These are phyloP conservation scores for Populus simonii DNA, from an alignment of 345 rosid species.

Conservation along the genomic window DNA sequence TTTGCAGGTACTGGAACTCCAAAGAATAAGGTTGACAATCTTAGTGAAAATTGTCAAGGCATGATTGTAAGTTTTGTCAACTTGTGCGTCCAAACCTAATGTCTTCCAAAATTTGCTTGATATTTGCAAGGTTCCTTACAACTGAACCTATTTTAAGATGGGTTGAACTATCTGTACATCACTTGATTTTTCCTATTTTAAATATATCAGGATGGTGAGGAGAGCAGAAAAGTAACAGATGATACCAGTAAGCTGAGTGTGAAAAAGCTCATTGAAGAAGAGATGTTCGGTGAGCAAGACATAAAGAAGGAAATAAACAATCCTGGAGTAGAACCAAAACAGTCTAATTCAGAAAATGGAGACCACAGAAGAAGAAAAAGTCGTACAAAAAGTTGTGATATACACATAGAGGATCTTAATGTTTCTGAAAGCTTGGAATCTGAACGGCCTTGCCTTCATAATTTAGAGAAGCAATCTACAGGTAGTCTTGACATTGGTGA, in stretches of 20 bases:
- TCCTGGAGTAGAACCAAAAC: slow-evolving; percentile 41
- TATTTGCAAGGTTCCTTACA: not conserved
- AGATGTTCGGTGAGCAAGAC: slow-evolving; percentile 54
- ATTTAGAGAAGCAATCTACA: slow-evolving; percentile 30
- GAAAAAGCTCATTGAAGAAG: slow-evolving; percentile 92
- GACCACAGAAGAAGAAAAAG: slow-evolving; percentile 44
- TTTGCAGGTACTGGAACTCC: slow-evolving; percentile 42
- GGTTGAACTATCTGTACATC: not conserved
- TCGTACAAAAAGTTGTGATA: slow-evolving; percentile 54
- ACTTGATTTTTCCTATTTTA: slow-evolving; percentile 3
- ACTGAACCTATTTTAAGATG: not conserved
- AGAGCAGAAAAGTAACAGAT: slow-evolving; percentile 21
- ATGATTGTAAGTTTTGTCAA: slow-evolving; percentile 41
- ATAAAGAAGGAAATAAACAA: slow-evolving; percentile 35
- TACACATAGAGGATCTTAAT: slow-evolving; percentile 33
- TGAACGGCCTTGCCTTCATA: slow-evolving; percentile 24
- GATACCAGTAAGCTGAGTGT: slow-evolving; percentile 53
- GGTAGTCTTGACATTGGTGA: slow-evolving; percentile 50
- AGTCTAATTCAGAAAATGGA: slow-evolving; percentile 44
- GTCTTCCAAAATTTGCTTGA: not conserved
- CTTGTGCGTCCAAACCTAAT: not conserved
- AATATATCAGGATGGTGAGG: slow-evolving; percentile 54
- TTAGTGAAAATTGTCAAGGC: slow-evolving; percentile 37
- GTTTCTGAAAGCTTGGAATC: slow-evolving; percentile 34
- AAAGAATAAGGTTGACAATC: slow-evolving; percentile 32